Percentiles rank a stretch among this genome's conserved stretches.
Evolutionary conservation across 495 filamentous ascomycete genomes (phyloP).

Genomic region (Eremomyces bilateralis): DNA sequence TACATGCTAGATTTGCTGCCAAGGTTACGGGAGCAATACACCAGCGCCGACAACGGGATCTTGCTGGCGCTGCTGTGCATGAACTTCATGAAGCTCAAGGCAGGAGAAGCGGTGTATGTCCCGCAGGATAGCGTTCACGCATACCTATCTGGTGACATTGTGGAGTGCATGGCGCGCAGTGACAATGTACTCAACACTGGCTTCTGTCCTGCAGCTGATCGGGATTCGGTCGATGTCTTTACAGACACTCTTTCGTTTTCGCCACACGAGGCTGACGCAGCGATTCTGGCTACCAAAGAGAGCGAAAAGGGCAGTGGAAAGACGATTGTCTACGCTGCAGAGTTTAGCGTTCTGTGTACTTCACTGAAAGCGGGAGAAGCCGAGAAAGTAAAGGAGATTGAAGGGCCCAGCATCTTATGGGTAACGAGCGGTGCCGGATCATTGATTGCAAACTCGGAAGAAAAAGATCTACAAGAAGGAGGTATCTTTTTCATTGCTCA

Average conservation of each 20-base stretch:
- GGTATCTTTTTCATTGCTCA: conserved; percentile 51
- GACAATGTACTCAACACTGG: conserved; percentile 62
- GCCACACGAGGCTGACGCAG: conserved; percentile 32
- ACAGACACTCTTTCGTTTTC: conserved; percentile 35
- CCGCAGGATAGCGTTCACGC: conserved; percentile 64
- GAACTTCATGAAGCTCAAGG: conserved; percentile 47
- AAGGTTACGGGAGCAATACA: conserved; percentile 43
- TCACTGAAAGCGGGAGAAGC: conserved; percentile 23
- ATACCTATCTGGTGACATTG: conserved; percentile 56
- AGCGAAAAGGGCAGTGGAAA: conserved; percentile 33
- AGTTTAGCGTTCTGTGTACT: conserved; percentile 17
- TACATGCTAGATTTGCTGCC: conserved; percentile 42
- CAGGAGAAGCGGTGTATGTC: conserved; percentile 50
- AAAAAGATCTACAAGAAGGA: conserved; percentile 36
- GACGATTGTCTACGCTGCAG: conserved; percentile 38
- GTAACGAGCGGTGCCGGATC: conserved; percentile 37
- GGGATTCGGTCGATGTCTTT: conserved; percentile 42
- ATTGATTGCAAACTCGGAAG: conserved; percentile 32
- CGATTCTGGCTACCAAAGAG: conserved; percentile 25
- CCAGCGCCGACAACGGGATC: conserved; percentile 34
- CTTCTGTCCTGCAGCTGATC: conserved; percentile 43
- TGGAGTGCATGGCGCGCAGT: conserved; percentile 69
- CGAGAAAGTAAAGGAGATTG: conserved; percentile 32
- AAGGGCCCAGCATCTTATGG: conserved; percentile 44
- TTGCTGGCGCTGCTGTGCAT: conserved; percentile 46